Evolutionary conservation across 1,284 basidiomycete genomes (phyloP).

Genomic region (Rhizoctonia solani): DNA sequence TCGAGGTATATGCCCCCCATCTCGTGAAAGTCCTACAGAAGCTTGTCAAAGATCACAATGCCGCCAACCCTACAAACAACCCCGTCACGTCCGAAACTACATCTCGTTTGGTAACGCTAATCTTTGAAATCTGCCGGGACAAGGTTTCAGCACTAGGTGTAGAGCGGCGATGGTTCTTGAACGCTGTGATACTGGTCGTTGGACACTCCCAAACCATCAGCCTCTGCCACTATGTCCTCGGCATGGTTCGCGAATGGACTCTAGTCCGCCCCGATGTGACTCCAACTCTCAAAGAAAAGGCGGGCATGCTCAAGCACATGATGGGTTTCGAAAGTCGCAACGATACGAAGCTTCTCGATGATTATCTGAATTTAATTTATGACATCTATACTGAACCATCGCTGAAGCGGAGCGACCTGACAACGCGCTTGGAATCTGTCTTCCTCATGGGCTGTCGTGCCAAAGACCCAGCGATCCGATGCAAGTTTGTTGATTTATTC

Average conservation of each 20-base stretch:
- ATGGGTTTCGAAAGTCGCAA: conserved; percentile 81
- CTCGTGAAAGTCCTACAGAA: conserved; percentile 87
- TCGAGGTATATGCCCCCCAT: conserved; percentile 77
- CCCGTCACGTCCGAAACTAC: conserved; percentile 56
- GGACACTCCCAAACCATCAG: conserved; percentile 88
- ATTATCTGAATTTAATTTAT: conserved; percentile 89
- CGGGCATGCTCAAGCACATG: conserved; percentile 90
- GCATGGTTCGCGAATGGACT: conserved; percentile 88
- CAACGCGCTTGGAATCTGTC: conserved; percentile 88
- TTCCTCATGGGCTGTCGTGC: conserved; percentile 93
- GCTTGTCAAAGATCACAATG: conserved; percentile 87
- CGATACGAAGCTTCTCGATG: conserved; percentile 71
- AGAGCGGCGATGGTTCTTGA: conserved; percentile 48
- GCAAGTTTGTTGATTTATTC: conserved; percentile 88
- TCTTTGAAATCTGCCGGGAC: conserved; percentile 73
- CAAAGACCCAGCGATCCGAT: conserved; percentile 77
- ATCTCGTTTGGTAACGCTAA: conserved; percentile 64
- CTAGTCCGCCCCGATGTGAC: conserved; percentile 78
- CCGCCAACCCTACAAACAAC: conserved; percentile 51
- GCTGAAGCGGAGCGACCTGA: conserved; percentile 90
- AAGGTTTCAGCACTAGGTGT: conserved; percentile 50
- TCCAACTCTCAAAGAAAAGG: conserved; percentile 96
- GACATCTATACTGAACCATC: conserved; percentile 91
- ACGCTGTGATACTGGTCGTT: conserved; percentile 55
- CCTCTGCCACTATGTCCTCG: conserved; percentile 86